Base-by-base conservation (phyloP, 2,329 filamentous ascomycete species). In the Rutstroemia sp. region DNA sequence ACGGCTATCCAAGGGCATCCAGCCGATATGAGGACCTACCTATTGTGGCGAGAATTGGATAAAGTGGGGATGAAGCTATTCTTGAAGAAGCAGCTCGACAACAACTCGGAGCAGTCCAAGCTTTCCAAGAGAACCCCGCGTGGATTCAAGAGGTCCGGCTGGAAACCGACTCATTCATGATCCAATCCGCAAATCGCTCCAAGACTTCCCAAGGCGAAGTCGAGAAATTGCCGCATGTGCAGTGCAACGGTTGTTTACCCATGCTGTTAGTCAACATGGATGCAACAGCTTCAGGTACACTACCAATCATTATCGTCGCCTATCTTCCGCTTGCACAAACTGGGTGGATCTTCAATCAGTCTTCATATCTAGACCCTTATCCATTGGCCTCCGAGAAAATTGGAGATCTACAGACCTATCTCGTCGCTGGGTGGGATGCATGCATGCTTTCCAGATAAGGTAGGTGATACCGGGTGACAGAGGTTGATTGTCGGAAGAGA, bases 401-500 rank as follows among this genome's bases (percentile, higher is more conserved):
- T 39, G 30, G 16, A 14, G 51, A 48, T 54, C 51, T 48, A 54
- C 51, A 9, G 16, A 42, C 7, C 16, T 42, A 42, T 19, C 39
- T 42, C 16, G 16, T 42, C 16, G 39, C 39, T 30, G 45, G 21
- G 30, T 21, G 27, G 34, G 12, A 27, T 14, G 23, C 27, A 50
- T 55, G 45, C 21, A 48, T 34, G 38, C 53, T 50, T 44, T 50
- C 53, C 46, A 42, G 46, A 55, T 34, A 50, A 34, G 53, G 53
- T 55, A 55, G 53, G 53, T 55, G 53, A 44, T 19, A 55, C 38
- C 36, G 21, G 46, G 21, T 21, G 30, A 12, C 30, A 34, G 30
- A 34, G 30, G 30, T 34, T 34, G 23, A 17, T 49, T 49, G 30
- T 30, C 44, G 12, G 30, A 23, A 12, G 23, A 39, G 23, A 39